Percentiles rank a stretch among this genome's conserved stretches.
These are phyloP conservation scores for Deuterostichococcus epilithicus DNA, from an alignment of 139 green algal genomes.

Conservation along the genomic window DNA sequence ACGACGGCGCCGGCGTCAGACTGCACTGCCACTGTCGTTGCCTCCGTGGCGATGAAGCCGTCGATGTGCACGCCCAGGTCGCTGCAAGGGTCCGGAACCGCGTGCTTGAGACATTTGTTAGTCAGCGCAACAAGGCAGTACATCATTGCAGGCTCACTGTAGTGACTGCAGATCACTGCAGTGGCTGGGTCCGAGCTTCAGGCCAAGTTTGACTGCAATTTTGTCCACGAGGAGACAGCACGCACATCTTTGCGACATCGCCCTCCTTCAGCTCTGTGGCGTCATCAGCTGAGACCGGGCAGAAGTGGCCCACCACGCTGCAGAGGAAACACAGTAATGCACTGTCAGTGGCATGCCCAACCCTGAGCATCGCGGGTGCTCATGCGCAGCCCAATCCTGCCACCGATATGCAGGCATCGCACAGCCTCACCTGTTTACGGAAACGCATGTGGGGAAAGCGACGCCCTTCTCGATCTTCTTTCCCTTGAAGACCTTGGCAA, in stretches of 20 bases:
- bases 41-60: constrained; percentile 88
- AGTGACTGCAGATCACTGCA: background rate
- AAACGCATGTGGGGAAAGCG: constrained; percentile 94
- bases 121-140: too few relatives aligned
- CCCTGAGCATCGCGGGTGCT: too few relatives aligned
- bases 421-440: constrained; percentile 78
- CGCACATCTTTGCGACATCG: constrained; percentile 93
- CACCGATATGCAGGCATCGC: too few relatives aligned
- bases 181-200: too few relatives aligned
- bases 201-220: too few relatives aligned
- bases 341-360: too few relatives aligned
- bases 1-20: constrained; percentile 35
- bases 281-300: constrained; percentile 63
- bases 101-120: too few relatives aligned
- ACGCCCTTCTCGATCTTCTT: constrained; percentile 96
- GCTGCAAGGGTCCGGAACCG: constrained; percentile 29
- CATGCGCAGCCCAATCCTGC: too few relatives aligned
- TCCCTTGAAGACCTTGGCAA: constrained; percentile 86
- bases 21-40: constrained; percentile 77
- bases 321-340: too few relatives aligned
- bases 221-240: too few relatives aligned
- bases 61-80: constrained; percentile 97
- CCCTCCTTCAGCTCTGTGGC: constrained; percentile 67
- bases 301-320: constrained; percentile 91
- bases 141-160: background rate